Conservation (phyloP, 192 early-diverging fungal genomes). For the Chytriomyces sp. region DNA sequence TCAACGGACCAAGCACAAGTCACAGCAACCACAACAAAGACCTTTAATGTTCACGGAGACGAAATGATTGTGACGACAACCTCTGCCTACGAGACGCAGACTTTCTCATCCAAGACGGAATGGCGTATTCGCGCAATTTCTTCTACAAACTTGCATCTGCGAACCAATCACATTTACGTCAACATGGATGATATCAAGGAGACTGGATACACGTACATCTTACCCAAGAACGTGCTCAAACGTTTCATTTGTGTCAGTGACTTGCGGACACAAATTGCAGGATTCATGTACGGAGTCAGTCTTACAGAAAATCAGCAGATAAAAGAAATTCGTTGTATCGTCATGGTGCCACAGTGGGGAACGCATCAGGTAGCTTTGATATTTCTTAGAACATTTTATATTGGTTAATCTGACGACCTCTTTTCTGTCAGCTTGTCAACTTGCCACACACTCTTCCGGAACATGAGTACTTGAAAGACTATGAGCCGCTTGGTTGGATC, state of each 20-base stretch:
- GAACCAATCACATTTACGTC: conserved; percentile 97
- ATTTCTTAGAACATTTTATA: neutral
- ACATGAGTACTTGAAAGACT: conserved; percentile 88
- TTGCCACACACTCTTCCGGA: conserved; percentile 86
- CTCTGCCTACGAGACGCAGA: conserved; percentile 94
- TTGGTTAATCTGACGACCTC: neutral
- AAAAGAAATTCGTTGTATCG: conserved; percentile 93
- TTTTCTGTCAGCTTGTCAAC: conserved; percentile 74
- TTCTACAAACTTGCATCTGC: conserved; percentile 90
- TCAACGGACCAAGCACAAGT: conserved; percentile 89
- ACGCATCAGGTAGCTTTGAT: conserved; percentile 67
- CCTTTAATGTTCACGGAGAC: conserved; percentile 96
- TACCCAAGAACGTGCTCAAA: conserved; percentile 98
- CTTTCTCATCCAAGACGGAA: conserved; percentile 98
- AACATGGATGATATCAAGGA: conserved; percentile 96
- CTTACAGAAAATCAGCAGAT: conserved; percentile 89
- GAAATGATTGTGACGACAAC: conserved; percentile 98
- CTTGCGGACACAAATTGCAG: conserved; percentile 93
- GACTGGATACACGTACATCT: conserved; percentile 89
- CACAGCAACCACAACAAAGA: conserved; percentile 94
- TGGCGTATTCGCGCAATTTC: conserved; percentile 99
- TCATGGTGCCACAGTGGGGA: conserved; percentile 98
- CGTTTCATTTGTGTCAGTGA: conserved; percentile 95
- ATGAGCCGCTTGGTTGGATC: conserved; percentile 97
- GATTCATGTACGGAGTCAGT: conserved; percentile 91